phyloP scores from a whole-genome alignment of 768 basidiomycete genomes.

The Fomitopsis pulvina region DNA sequence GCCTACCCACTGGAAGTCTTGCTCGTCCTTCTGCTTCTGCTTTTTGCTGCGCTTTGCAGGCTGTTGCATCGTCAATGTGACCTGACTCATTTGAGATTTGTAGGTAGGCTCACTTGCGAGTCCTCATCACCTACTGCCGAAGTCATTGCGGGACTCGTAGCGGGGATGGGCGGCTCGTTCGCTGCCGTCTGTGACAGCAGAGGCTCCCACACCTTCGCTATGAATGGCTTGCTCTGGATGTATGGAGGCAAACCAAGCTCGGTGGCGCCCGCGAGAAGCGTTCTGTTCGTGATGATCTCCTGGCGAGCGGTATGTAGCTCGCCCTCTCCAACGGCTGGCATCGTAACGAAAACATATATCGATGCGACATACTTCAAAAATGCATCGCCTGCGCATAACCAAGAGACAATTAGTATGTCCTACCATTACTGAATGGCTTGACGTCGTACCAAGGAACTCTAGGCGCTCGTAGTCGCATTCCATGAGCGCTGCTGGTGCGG shows the following conservation, averaged over 20 bases:
- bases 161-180: neutral
- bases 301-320: slow-evolving; percentile 61
- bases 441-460: slow-evolving; percentile 64
- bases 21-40: slow-evolving; percentile 36
- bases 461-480: slow-evolving; percentile 81
- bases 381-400: slow-evolving; percentile 53
- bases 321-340: slow-evolving; percentile 60
- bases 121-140: neutral
- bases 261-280: slow-evolving; percentile 49
- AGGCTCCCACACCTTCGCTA: slow-evolving; percentile 60
- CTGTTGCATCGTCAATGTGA: neutral
- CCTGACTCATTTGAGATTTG: neutral
- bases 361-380: slow-evolving; percentile 78
- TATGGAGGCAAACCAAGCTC: slow-evolving; percentile 60
- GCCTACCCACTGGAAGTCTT: slow-evolving; percentile 51
- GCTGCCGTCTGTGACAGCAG: neutral
- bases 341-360: slow-evolving; percentile 64
- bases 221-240: slow-evolving; percentile 67
- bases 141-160: neutral
- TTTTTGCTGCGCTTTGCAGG: slow-evolving; percentile 26
- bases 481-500: slow-evolving; percentile 59
- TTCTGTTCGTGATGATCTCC: slow-evolving; percentile 68
- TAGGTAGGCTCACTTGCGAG: neutral
- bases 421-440: neutral
- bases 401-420: slow-evolving; percentile 1